Evolutionary conservation across 1,284 basidiomycete species (phyloP).

Genomic region (Sporisorium exsertum): DNA sequence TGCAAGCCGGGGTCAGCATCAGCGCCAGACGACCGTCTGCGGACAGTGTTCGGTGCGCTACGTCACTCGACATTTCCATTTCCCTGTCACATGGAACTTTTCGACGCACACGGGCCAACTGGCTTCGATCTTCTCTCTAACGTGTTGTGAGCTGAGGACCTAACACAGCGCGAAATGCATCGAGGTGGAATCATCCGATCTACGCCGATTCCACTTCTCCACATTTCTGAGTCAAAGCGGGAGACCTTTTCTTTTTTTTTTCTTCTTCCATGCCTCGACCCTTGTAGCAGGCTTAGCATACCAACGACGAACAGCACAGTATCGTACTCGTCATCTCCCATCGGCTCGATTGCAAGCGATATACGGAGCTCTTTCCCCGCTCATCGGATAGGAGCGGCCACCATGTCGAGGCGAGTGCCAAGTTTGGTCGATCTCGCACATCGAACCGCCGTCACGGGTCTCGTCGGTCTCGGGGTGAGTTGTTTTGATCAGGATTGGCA

Average conservation of each 20-base stretch:
- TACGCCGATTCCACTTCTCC: conserved; percentile 11
- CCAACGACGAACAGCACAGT: neutral
- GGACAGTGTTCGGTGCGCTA: neutral
- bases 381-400: conserved; percentile 1
- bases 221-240: conserved; percentile 18
- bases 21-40: neutral
- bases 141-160: neutral
- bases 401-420: conserved; percentile 48
- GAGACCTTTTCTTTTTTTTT: neutral
- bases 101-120: conserved; percentile 20
- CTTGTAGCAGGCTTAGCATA: neutral
- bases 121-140: neutral
- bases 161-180: neutral
- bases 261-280: neutral
- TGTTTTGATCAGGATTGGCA: too few relatives aligned
- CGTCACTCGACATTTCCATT: conserved; percentile 31
- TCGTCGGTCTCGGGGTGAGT: conserved; percentile 63
- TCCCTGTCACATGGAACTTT: conserved; percentile 16
- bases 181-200: neutral
- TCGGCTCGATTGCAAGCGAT: neutral
- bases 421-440: conserved; percentile 58
- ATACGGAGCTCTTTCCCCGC: neutral
- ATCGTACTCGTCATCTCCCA: neutral
- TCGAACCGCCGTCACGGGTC: conserved; percentile 55
- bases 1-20: neutral